A percentile compares a stretch with the other conserved stretches of the same genome.
Conservation (phyloP, 768 basidiomycete species). For the Leccinum imitatum region DNA sequence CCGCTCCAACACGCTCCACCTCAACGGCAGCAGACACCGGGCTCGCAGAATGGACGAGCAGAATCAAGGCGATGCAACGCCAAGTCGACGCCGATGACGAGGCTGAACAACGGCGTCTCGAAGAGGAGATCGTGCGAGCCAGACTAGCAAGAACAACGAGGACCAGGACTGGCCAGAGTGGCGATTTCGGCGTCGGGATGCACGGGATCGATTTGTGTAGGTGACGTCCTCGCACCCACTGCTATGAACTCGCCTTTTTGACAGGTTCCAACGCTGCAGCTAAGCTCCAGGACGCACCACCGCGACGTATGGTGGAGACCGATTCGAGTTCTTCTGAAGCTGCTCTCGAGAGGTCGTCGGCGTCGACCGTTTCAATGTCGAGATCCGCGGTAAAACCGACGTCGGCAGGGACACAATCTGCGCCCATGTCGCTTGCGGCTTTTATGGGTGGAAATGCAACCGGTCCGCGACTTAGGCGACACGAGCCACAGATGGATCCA, state of each 20-base stretch:
- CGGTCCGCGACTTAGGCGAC: constrained; percentile 71
- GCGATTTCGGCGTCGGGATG: constrained; percentile 40
- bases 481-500: constrained; percentile 68
- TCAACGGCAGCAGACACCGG: constrained; percentile 49
- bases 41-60: constrained; percentile 79
- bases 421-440: constrained; percentile 70
- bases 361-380: constrained; percentile 6
- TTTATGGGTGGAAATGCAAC: constrained; percentile 80
- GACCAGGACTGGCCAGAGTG: constrained; percentile 34
- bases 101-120: constrained; percentile 67
- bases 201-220: constrained; percentile 33
- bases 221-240: constrained; percentile 15
- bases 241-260: not conserved
- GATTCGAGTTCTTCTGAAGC: constrained; percentile 9
- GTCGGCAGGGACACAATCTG: constrained; percentile 29
- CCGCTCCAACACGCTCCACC: constrained; percentile 24
- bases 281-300: constrained; percentile 21
- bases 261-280: constrained; percentile 15
- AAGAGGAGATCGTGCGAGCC: constrained; percentile 52
- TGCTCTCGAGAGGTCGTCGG: constrained; percentile 6
- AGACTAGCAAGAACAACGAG: constrained; percentile 46
- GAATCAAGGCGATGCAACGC: constrained; percentile 75
- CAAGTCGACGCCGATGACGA: constrained; percentile 83
- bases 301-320: constrained; percentile 5
- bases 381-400: constrained; percentile 15